Conservation (phyloP, 129 eudicot species). For the Flaveria linearis region DNA sequence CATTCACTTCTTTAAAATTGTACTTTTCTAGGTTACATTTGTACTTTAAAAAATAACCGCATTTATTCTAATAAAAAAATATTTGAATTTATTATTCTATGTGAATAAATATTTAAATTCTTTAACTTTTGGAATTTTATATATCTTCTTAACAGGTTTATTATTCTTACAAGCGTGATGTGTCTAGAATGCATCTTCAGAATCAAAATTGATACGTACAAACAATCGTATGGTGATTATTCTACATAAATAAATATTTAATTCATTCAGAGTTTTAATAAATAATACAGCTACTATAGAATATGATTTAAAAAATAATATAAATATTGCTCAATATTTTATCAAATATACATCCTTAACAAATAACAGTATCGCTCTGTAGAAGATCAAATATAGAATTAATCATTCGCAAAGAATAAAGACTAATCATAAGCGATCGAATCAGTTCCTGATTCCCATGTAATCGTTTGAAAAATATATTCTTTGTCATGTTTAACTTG, state of each 20-base stretch:
- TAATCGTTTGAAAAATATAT: not conserved
- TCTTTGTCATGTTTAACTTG: not conserved
- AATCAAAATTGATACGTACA: not conserved
- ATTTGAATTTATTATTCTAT: not conserved
- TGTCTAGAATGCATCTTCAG: not conserved
- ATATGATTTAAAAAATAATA: no score
- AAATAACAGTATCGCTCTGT: not conserved
- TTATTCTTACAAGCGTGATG: not conserved
- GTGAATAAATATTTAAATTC: not conserved
- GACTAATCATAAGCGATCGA: not conserved
- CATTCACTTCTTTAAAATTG: not conserved
- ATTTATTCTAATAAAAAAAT: not conserved
- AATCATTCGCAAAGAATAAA: not conserved
- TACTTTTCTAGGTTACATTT: not conserved
- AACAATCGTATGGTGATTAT: not conserved
- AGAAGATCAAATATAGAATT: not conserved
- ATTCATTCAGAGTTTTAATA: no score
- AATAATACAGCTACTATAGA: no score
- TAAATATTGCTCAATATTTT: not conserved
- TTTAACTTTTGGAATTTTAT: not conserved
- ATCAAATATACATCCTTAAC: not conserved
- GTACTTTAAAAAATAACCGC: not conserved
- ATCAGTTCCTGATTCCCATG: not conserved
- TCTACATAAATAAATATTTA: not conserved
- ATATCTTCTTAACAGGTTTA: not conserved